A percentile compares a stretch with the other conserved stretches of the same genome.
Evolutionary conservation across 1,284 basidiomycete genomes (phyloP).

Genomic region (Hymenochaete sp.): DNA sequence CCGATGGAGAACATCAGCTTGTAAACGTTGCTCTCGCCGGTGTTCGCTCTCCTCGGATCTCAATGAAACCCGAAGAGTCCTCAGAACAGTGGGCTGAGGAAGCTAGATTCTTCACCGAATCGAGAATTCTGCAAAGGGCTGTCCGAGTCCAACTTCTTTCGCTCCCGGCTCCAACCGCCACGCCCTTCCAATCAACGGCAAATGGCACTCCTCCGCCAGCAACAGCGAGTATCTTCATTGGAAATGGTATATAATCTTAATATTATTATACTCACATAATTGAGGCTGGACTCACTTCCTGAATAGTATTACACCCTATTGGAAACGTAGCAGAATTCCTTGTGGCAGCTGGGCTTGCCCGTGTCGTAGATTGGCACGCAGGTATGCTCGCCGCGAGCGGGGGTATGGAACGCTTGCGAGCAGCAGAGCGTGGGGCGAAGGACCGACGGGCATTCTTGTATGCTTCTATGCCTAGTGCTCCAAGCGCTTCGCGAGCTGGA

Average conservation of each 20-base stretch:
- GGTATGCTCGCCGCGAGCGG: slow-evolving; percentile 80
- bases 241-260: slow-evolving; percentile 48
- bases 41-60: slow-evolving; percentile 69
- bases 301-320: slow-evolving; percentile 74
- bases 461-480: slow-evolving; percentile 38
- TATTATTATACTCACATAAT: background rate
- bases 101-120: slow-evolving; percentile 92
- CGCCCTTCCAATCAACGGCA: slow-evolving; percentile 69
- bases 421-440: slow-evolving; percentile 80
- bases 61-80: slow-evolving; percentile 64
- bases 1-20: slow-evolving; percentile 82
- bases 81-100: slow-evolving; percentile 83
- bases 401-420: slow-evolving; percentile 79
- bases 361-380: slow-evolving; percentile 96
- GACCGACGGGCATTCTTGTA: slow-evolving; percentile 77
- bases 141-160: slow-evolving; percentile 86
- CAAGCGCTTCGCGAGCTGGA: slow-evolving; percentile 31
- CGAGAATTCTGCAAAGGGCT: slow-evolving; percentile 80
- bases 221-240: slow-evolving; percentile 82
- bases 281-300: background rate
- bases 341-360: slow-evolving; percentile 77
- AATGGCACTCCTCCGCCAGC: slow-evolving; percentile 44
- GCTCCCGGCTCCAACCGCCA: slow-evolving; percentile 72
- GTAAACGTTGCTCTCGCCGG: slow-evolving; percentile 82
- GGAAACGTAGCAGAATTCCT: slow-evolving; percentile 93